A percentile compares a stretch with the other conserved stretches of the same genome.
These are phyloP conservation scores for Jackrogersella minutella DNA, from an alignment of 495 filamentous ascomycete species.

Conservation along the genomic window DNA sequence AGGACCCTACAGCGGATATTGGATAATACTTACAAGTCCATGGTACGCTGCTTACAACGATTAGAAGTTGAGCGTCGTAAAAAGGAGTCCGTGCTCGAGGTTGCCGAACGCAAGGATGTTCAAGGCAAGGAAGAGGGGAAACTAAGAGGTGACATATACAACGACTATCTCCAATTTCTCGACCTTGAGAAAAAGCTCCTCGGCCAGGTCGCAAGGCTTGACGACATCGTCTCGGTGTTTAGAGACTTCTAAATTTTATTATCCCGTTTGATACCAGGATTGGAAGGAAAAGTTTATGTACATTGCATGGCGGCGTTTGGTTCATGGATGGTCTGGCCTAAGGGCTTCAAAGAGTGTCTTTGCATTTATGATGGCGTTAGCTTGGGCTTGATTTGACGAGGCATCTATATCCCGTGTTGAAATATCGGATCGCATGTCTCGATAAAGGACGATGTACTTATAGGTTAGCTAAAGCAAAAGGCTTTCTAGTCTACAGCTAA, in stretches of 20 bases:
- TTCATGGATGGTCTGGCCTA: conserved; percentile 20
- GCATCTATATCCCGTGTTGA: neutral
- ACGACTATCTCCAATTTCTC: conserved; percentile 71
- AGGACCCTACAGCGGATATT: conserved; percentile 70
- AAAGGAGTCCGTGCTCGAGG: conserved; percentile 71
- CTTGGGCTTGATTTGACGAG: conserved; percentile 3
- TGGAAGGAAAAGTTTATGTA: conserved; percentile 28
- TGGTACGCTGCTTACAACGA: conserved; percentile 85
- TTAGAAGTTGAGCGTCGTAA: conserved; percentile 73
- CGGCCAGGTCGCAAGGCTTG: conserved; percentile 77
- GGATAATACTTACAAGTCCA: conserved; percentile 83
- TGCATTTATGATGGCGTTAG: conserved; percentile 34
- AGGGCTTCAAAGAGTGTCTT: conserved; percentile 25
- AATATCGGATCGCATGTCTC: conserved; percentile 1
- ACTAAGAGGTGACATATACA: conserved; percentile 71
- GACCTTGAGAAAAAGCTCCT: conserved; percentile 77
- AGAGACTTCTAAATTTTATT: conserved; percentile 72
- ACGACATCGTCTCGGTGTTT: conserved; percentile 83
- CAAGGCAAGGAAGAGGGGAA: conserved; percentile 79
- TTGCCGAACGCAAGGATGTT: conserved; percentile 84
- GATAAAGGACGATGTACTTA: conserved; percentile 14
- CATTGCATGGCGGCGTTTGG: conserved; percentile 47
- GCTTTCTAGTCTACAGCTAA: too few species aligned
- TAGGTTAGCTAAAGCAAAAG: too few species aligned
- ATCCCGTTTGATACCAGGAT: conserved; percentile 26